Base-by-base conservation (phyloP, 495 filamentous ascomycete species). In the Cryomyces minteri region DNA sequence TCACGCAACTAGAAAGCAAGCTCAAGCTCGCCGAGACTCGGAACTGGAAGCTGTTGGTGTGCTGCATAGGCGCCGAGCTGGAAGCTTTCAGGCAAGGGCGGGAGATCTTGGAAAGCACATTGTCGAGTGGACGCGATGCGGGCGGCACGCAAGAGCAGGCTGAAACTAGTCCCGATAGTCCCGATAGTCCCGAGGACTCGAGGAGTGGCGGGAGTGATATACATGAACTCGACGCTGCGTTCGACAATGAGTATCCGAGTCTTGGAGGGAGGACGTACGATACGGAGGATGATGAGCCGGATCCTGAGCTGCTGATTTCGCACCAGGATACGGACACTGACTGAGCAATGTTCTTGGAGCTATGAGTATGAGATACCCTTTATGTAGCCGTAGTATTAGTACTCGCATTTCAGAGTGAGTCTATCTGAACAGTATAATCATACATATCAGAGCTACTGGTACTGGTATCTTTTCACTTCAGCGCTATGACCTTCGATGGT, bases 31-130 rank as follows among this genome's bases (percentile, higher is more conserved):
- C 78, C 0, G 69, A 80, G 44, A 67, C 71, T 4, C 71, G 71
- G 45, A 72, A 76, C 5, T 98, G 90, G 90, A 95, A 83, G 37
- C 62, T 96, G 29, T 67, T 98, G 28, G 74, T 94, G 25, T 88
- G 81, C 47, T 87, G 83, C 47, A 78, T 95, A 48, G 81, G 86
- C 4, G 84, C 90, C 1, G 90, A 98, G 54, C 58, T 94, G 4
- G 82, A 88, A 51, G 88, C 92, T 5, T 75, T 94, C 44, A 67
- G 62, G 43, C 77, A 87, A 54, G 82, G 79, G 7, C 68, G 72
- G 45, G 62, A 62, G 2, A 69, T 93, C 50, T 63, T 96, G 42
- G 62, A 70, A 31, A 41, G 41, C 8, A 8, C 50, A 3, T 58
- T 84, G 9, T 54, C 46, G n/a, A 29, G 25, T 32, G 4, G 6